A percentile compares a stretch with the other conserved stretches of the same genome.
phyloP scores from a whole-genome alignment of 768 basidiomycete species.

The Boletales sp. region DNA sequence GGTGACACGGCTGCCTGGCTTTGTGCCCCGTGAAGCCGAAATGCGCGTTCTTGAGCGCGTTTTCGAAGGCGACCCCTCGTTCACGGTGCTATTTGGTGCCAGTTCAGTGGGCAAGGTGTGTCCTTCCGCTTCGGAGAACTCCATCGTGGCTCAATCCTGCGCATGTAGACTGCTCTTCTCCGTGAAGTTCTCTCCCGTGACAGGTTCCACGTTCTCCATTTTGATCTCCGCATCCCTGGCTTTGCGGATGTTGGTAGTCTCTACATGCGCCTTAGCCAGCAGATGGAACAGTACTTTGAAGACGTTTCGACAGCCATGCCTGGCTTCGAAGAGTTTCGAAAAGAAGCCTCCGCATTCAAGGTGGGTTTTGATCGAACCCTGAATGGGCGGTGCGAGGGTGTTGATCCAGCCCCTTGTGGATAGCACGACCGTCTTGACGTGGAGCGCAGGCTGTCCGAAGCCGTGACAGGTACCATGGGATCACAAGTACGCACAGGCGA shows the following conservation, averaged over 20 bases:
- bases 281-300: conserved; percentile 81
- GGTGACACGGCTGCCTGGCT: conserved; percentile 71
- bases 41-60: conserved; percentile 60
- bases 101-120: conserved; percentile 77
- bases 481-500: conserved; percentile 70
- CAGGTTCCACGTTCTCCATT: conserved; percentile 75
- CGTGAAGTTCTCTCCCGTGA: conserved; percentile 70
- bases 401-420: conserved; percentile 4
- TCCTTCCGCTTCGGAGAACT: neutral
- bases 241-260: conserved; percentile 79
- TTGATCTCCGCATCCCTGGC: conserved; percentile 79
- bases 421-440: conserved; percentile 77
- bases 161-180: conserved; percentile 64
- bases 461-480: conserved; percentile 37
- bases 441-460: conserved; percentile 55
- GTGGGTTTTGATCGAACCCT: conserved; percentile 30
- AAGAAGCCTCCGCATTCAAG: conserved; percentile 77
- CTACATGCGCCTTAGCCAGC: conserved; percentile 71
- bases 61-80: conserved; percentile 67
- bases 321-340: conserved; percentile 71
- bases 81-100: conserved; percentile 77
- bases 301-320: conserved; percentile 52
- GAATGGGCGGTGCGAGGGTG: neutral
- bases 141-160: neutral
- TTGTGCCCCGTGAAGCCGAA: conserved; percentile 68